Evolutionary conservation across 306 rosid genomes (phyloP).

Genomic region (Vigna hirtella): DNA sequence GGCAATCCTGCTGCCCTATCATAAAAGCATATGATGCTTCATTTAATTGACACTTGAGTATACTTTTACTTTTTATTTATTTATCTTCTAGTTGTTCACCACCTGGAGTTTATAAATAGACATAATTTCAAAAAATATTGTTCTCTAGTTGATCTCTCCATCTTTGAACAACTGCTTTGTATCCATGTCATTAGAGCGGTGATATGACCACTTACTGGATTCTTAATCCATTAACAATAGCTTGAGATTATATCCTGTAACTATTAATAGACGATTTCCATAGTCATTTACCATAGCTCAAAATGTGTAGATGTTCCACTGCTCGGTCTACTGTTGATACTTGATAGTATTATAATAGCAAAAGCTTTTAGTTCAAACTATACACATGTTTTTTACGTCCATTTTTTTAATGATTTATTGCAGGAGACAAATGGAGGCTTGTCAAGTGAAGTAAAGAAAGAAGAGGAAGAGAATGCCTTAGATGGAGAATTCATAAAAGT

Average conservation of each 20-base stretch:
- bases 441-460: constrained; percentile 65
- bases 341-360: neutral
- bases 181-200: neutral
- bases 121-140: neutral
- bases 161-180: neutral
- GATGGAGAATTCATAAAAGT: constrained; percentile 97
- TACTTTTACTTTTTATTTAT: constrained; percentile 4
- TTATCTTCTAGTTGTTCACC: neutral
- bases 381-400: neutral
- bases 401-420: constrained; percentile 21
- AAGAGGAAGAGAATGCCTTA: constrained; percentile 81
- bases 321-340: neutral
- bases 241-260: neutral
- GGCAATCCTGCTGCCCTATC: neutral
- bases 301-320: constrained; percentile 20
- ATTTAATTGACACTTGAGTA: neutral
- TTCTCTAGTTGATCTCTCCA: neutral
- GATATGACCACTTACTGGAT: neutral
- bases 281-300: constrained; percentile 5
- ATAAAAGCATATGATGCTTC: constrained; percentile 3
- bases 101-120: neutral
- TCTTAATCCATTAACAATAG: constrained; percentile 6
- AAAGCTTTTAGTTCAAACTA: neutral
- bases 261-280: constrained; percentile 4
- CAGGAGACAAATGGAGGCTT: constrained; percentile 66